A percentile compares a stretch with the other conserved stretches of the same genome.
Conservation (phyloP, 2,329 filamentous ascomycete species). For the Harringtonia lauricola region DNA sequence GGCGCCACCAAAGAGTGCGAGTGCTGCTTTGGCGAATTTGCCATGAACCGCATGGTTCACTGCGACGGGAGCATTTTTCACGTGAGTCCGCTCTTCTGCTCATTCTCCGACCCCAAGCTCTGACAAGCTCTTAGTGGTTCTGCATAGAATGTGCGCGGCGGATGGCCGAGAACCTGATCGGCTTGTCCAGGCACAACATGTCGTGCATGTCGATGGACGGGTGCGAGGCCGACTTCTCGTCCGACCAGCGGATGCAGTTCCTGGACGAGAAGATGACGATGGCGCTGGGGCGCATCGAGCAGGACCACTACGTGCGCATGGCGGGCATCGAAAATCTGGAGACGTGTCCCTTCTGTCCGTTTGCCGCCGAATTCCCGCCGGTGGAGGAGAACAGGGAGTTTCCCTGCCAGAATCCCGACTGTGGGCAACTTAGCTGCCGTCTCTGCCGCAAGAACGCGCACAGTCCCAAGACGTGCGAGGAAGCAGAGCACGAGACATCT, state of each 20-base stretch:
- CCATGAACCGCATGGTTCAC: conserved; percentile 55
- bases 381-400: conserved; percentile 63
- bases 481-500: conserved; percentile 49
- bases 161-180: conserved; percentile 58
- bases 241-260: conserved; percentile 41
- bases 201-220: conserved; percentile 59
- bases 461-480: conserved; percentile 59
- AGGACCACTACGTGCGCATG: conserved; percentile 55
- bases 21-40: conserved; percentile 60
- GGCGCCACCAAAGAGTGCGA: conserved; percentile 55
- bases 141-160: conserved; percentile 55
- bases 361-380: conserved; percentile 61
- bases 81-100: conserved; percentile 15
- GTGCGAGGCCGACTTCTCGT: conserved; percentile 52
- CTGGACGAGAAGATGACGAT: conserved; percentile 45
- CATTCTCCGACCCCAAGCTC: not conserved
- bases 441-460: conserved; percentile 60
- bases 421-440: conserved; percentile 53
- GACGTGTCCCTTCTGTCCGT: conserved; percentile 74
- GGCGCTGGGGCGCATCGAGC: conserved; percentile 60
- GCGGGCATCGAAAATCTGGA: conserved; percentile 63
- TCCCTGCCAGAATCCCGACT: conserved; percentile 55
- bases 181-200: conserved; percentile 56
- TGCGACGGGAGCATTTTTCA: conserved; percentile 51
- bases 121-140: too few relatives aligned